Conservation (phyloP, 805 yeast genomes). For the Sugiyamaella qingdaonensis region DNA sequence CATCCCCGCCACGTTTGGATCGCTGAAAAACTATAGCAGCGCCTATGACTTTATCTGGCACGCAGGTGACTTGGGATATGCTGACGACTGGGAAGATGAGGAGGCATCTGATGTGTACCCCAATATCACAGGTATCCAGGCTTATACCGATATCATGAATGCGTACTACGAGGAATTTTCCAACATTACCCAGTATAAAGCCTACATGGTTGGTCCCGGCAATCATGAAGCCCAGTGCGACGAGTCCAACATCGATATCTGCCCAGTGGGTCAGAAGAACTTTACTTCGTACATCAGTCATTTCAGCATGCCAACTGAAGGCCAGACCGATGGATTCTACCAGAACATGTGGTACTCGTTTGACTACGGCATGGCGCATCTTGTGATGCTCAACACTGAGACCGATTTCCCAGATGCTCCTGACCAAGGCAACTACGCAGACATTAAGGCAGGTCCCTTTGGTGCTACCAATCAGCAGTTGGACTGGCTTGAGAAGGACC, state of each 20-base stretch:
- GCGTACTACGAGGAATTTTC: conserved; percentile 14
- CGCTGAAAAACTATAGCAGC: conserved; percentile 12
- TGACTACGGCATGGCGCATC: conserved; percentile 31
- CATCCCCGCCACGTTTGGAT: conserved; percentile 17
- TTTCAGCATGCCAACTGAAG: conserved; percentile 30
- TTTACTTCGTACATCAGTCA: conserved; percentile 28
- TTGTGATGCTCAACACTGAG: conserved; percentile 28
- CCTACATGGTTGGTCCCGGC: conserved; percentile 25
- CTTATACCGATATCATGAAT: conserved; percentile 16
- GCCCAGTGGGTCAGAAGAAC: conserved; percentile 22
- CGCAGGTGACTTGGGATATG: conserved; percentile 32
- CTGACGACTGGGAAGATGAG: conserved; percentile 31
- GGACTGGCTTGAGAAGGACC: conserved; percentile 30
- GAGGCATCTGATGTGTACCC: conserved; percentile 3
- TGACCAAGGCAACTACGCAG: conserved; percentile 22
- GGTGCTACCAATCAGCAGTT: conserved; percentile 25
- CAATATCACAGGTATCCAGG: conserved; percentile 5
- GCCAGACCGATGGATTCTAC: conserved; percentile 13
- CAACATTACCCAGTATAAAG: conserved; percentile 11
- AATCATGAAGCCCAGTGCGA: conserved; percentile 18
- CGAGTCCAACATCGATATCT: conserved; percentile 1
- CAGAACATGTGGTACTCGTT: conserved; percentile 30
- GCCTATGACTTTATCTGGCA: conserved; percentile 25
- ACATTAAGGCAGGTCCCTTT: conserved; percentile 22
- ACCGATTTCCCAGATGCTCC: conserved; percentile 26